These are phyloP conservation scores for Vishniacozyma victoriae DNA, from an alignment of 768 basidiomycete species.

Conservation along the genomic window DNA sequence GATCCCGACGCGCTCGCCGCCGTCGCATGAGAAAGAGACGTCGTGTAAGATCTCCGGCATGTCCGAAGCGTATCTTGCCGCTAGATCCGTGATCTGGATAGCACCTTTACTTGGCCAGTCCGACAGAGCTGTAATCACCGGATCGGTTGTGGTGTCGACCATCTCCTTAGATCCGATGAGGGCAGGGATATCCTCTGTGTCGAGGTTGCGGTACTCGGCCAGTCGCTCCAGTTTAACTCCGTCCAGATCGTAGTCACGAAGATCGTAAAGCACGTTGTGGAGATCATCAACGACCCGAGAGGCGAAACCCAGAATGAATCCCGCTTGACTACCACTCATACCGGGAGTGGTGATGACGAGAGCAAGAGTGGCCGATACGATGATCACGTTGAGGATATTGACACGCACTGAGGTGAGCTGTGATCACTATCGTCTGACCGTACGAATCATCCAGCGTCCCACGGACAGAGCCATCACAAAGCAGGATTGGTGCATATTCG, in stretches of 20 bases:
- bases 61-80: constrained; percentile 22
- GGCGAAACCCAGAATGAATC: constrained; percentile 30
- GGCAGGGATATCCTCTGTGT: constrained; percentile 26
- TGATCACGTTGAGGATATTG: constrained; percentile 14
- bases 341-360: constrained; percentile 7
- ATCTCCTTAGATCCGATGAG: constrained; percentile 2
- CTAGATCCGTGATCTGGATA: constrained; percentile 14
- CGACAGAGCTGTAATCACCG: not conserved
- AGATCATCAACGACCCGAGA: constrained; percentile 15
- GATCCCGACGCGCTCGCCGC: constrained; percentile 36
- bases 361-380: constrained; percentile 15
- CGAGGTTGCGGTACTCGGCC: constrained; percentile 29
- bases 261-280: constrained; percentile 13
- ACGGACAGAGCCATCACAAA: constrained; percentile 11
- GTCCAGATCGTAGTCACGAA: constrained; percentile 22
- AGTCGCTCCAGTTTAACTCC: constrained; percentile 30
- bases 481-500: constrained; percentile 19
- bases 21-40: constrained; percentile 27
- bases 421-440: no score
- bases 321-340: constrained; percentile 24
- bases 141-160: constrained; percentile 1
- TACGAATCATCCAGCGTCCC: constrained; percentile 23
- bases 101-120: constrained; percentile 17
- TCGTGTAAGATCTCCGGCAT: constrained; percentile 38
- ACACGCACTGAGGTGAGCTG: constrained; percentile 11